Conservation (phyloP, 2,329 filamentous ascomycete genomes). For the Arachnopeziza araneosa region DNA sequence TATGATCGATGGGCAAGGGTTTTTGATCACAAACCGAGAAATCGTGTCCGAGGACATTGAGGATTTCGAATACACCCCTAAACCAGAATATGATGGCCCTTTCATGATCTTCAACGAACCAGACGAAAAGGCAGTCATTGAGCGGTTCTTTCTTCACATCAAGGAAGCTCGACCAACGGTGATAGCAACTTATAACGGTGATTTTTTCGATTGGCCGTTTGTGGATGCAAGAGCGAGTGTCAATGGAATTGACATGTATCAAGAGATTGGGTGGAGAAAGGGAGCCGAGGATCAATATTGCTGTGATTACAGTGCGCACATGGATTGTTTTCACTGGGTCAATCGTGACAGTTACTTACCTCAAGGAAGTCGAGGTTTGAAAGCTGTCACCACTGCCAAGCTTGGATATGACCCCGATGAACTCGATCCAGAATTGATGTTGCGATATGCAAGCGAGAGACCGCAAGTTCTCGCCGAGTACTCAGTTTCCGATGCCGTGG, state of each 20-base stretch:
- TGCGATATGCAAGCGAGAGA: slow-evolving; percentile 79
- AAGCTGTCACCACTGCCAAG: slow-evolving; percentile 96
- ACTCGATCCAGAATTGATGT: slow-evolving; percentile 96
- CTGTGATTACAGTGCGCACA: slow-evolving; percentile 91
- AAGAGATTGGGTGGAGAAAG: slow-evolving; percentile 94
- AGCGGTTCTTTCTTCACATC: slow-evolving; percentile 91
- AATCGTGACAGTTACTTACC: slow-evolving; percentile 97
- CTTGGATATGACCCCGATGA: slow-evolving; percentile 98
- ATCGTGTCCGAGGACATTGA: slow-evolving; percentile 96
- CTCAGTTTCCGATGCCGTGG: slow-evolving; percentile 97
- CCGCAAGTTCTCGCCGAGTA: slow-evolving; percentile 96
- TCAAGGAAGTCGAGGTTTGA: slow-evolving; percentile 92
- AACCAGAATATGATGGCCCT: slow-evolving; percentile 87
- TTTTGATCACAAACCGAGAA: slow-evolving; percentile 94
- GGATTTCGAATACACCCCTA: slow-evolving; percentile 98
- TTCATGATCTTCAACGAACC: slow-evolving; percentile 99
- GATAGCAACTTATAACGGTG: slow-evolving; percentile 99
- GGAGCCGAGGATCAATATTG: slow-evolving; percentile 95
- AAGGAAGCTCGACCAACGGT: slow-evolving; percentile 93
- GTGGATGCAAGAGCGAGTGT: slow-evolving; percentile 90
- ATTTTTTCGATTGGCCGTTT: slow-evolving; percentile 99
- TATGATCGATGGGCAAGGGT: slow-evolving; percentile 99
- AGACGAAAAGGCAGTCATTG: slow-evolving; percentile 80
- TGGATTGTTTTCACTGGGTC: slow-evolving; percentile 99
- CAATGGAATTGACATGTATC: slow-evolving; percentile 98